Base-by-base conservation (phyloP, 2,329 filamentous ascomycete genomes). In the Diaporthe ampelina region DNA sequence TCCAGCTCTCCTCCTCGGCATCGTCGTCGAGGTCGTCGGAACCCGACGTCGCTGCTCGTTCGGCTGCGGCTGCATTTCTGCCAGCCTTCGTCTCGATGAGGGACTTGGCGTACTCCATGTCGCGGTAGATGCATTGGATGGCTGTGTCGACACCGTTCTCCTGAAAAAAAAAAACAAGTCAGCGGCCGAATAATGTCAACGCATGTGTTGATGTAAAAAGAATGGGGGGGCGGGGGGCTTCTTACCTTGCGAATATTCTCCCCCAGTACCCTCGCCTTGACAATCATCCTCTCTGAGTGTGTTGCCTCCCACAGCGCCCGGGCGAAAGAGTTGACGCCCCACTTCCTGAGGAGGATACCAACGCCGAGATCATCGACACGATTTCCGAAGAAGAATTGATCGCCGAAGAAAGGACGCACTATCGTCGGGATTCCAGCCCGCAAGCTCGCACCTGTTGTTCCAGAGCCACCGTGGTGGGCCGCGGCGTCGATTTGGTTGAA, bases 361-460 rank as follows among this genome's bases (percentile, higher is more conserved):
- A 98, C 97, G 0, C 97, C 96, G 8, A 99, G 87, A 80, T 98
- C 96, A 82, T 98, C 95, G 1, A 98, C 94, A 5, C 97, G 90
- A 40, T 89, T 91, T 9, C 95, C 97, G 79, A 97, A 98, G 87
- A 99, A 99, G 87, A 94, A 98, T 81, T 99, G 97, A 79, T 99
- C 97, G 7, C 97, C 97, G 81, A 99, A 99, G 86, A 98, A 99
- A 0, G 97, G 97, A 76, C 96, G 94, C 81, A 98, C 94, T 77
- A 99, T 95, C 0, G 97, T 98, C 0, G 97, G 97, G 7, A 98
- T 91, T 2, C 97, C 97, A 0, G 95, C 95, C 70, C 97, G 90
- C 65, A 99, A 86, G 82, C 95, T 97, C 0, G 97, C 97, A 2
- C 97, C 97, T 0, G 97, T 99, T 0, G 97, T 99, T 2, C 97